A percentile compares a stretch with the other conserved stretches of the same genome.
Evolutionary conservation across 768 basidiomycete species (phyloP).

Genomic region (Amanita jacksonii): DNA sequence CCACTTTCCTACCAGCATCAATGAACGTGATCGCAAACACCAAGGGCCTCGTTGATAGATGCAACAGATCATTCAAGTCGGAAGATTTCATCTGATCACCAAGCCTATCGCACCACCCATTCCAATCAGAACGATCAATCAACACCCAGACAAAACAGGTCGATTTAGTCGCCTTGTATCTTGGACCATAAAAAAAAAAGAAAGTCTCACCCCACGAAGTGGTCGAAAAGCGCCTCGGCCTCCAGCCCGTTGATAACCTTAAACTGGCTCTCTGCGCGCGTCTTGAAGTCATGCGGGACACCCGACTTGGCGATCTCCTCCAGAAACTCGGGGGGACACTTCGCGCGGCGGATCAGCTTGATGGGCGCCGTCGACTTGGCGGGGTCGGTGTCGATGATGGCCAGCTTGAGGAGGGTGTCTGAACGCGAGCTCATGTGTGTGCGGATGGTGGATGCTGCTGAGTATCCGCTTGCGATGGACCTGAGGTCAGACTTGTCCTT

Average conservation of each 20-base stretch:
- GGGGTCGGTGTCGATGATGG: background rate
- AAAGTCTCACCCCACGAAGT: constrained; percentile 33
- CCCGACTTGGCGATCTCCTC: constrained; percentile 28
- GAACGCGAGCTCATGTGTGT: constrained; percentile 2
- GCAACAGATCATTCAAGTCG: constrained; percentile 13
- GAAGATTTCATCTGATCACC: constrained; percentile 12
- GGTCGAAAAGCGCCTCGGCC: constrained; percentile 31
- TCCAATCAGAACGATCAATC: too few relatives aligned
- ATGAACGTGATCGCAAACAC: constrained; percentile 37
- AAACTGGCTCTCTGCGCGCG: constrained; percentile 24
- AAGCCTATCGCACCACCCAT: too few relatives aligned
- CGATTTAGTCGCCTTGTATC: too few relatives aligned
- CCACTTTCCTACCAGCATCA: constrained; percentile 29
- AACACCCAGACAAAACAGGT: background rate
- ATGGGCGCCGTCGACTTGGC: background rate
- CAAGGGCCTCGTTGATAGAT: constrained; percentile 19
- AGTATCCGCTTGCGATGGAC: constrained; percentile 5
- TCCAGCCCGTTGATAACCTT: constrained; percentile 33
- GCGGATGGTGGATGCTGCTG: background rate
- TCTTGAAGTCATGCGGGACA: constrained; percentile 19
- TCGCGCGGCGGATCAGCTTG: constrained; percentile 23
- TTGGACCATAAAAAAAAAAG: too few relatives aligned
- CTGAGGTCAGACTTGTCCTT: constrained; percentile 2
- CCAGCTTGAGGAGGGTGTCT: constrained; percentile 4
- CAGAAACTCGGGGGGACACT: constrained; percentile 37